phyloP scores from a whole-genome alignment of 2,329 filamentous ascomycete species.

The Fusarium phyllophilum region DNA sequence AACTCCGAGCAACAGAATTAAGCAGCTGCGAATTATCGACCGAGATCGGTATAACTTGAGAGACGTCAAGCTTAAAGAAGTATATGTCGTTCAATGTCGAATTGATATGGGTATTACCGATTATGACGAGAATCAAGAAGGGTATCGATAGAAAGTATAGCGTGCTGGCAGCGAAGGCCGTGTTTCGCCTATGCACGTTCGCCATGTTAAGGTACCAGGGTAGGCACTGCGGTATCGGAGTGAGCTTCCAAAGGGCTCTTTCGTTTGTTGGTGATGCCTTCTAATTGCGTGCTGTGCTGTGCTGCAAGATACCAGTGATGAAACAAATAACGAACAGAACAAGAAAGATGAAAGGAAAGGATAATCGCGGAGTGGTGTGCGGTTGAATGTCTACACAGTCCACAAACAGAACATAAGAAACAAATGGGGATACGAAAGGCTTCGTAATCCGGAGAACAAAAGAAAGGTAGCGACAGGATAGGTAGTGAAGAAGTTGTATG shows the following conservation, averaged over 20 bases:
- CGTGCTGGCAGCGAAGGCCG: slow-evolving; percentile 71
- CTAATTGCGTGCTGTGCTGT: neutral
- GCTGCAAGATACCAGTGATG: neutral
- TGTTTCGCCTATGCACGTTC: slow-evolving; percentile 59
- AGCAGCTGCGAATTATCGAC: slow-evolving; percentile 79
- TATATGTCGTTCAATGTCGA: slow-evolving; percentile 75
- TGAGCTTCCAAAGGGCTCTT: slow-evolving; percentile 16
- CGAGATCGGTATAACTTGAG: slow-evolving; percentile 79
- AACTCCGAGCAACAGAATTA: slow-evolving; percentile 85
- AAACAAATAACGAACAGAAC: slow-evolving; percentile 8
- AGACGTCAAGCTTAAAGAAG: slow-evolving; percentile 86
- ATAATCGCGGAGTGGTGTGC: neutral
- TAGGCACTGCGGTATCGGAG: neutral
- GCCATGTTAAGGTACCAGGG: slow-evolving; percentile 32
- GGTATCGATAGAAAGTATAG: slow-evolving; percentile 79
- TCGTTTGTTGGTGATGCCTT: slow-evolving; percentile 21
- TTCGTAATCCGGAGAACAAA: slow-evolving; percentile 12
- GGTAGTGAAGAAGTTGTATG: neutral
- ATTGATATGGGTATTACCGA: slow-evolving; percentile 76
- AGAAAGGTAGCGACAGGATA: slow-evolving; percentile 21
- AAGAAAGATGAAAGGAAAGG: slow-evolving; percentile 5
- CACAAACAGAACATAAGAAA: slow-evolving; percentile 14
- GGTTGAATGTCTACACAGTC: slow-evolving; percentile 17
- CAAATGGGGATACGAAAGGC: slow-evolving; percentile 7
- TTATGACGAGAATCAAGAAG: slow-evolving; percentile 81